phyloP scores from a whole-genome alignment of 345 rosid genomes.

The Hevea brasiliensis region DNA sequence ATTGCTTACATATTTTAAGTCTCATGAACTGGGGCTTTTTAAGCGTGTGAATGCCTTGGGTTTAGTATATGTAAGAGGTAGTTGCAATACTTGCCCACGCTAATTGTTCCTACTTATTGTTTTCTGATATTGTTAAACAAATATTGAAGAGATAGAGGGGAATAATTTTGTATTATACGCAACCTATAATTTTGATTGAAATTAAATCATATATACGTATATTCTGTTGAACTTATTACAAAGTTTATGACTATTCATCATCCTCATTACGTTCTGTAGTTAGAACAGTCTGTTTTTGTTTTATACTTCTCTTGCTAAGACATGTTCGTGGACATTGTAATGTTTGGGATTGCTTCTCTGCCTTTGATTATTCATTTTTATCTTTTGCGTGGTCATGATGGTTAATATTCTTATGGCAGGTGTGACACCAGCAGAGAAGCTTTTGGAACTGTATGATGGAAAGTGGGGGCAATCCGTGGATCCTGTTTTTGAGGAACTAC shows the following conservation, averaged over 20 bases:
- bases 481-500: conserved; percentile 79
- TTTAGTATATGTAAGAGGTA: not conserved
- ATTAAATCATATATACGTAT: not conserved
- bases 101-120: no score
- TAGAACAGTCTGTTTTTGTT: not conserved
- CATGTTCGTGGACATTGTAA: not conserved
- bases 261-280: not conserved
- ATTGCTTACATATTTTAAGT: not conserved
- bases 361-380: not conserved
- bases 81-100: not conserved
- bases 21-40: not conserved
- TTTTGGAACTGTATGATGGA: conserved; percentile 74
- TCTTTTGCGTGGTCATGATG: not conserved
- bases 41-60: not conserved
- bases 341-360: not conserved
- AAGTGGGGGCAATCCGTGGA: conserved; percentile 81
- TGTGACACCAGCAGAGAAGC: conserved; percentile 84
- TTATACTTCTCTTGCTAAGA: not conserved
- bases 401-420: conserved; percentile 41
- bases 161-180: not conserved
- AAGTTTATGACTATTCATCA: not conserved
- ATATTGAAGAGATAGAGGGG: not conserved
- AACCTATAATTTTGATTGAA: no score
- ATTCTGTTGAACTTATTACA: no score
- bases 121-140: not conserved